phyloP scores from a whole-genome alignment of 2,329 filamentous ascomycete species.

The Cladophialophora bantiana region DNA sequence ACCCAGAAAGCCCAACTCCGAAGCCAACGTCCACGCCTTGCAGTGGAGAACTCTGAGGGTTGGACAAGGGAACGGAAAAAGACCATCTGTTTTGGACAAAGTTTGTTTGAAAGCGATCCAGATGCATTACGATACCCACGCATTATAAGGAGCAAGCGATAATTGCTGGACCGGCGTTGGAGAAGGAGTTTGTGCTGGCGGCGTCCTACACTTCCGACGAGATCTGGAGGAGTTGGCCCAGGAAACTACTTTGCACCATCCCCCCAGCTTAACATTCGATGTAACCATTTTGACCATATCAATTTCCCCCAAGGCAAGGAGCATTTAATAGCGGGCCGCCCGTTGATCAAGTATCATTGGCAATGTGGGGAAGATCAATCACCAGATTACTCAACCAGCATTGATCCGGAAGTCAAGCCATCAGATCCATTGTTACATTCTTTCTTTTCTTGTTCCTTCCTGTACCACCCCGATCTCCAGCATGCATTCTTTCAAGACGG shows the following conservation, averaged over 20 bases:
- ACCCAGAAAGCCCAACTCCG: slow-evolving; percentile 28
- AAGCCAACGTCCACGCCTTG: slow-evolving; percentile 16
- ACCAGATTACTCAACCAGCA: slow-evolving; percentile 10
- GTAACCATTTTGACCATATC: slow-evolving; percentile 13
- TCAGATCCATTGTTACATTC: not conserved
- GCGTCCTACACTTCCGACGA: not conserved
- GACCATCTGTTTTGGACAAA: slow-evolving; percentile 18
- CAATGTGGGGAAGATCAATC: not conserved
- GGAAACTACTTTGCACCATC: not conserved
- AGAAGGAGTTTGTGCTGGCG: not conserved
- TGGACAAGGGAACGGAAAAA: not conserved
- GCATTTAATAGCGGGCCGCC: not conserved
- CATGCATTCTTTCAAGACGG: slow-evolving; percentile 17
- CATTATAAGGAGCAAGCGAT: slow-evolving; percentile 28
- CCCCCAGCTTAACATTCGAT: slow-evolving; percentile 15
- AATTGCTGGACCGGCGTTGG: slow-evolving; percentile 19
- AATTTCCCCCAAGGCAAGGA: slow-evolving; percentile 4
- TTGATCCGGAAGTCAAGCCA: slow-evolving; percentile 14
- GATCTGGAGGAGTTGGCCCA: slow-evolving; percentile 1
- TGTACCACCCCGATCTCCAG: not conserved
- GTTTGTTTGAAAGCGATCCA: slow-evolving; percentile 21
- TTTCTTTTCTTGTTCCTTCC: not conserved
- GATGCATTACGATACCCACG: slow-evolving; percentile 37
- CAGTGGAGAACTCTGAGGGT: slow-evolving; percentile 19
- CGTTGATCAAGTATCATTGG: slow-evolving; percentile 10